Base-by-base conservation (phyloP, 2,329 filamentous ascomycete genomes). In the Elsinoe arachidis region DNA sequence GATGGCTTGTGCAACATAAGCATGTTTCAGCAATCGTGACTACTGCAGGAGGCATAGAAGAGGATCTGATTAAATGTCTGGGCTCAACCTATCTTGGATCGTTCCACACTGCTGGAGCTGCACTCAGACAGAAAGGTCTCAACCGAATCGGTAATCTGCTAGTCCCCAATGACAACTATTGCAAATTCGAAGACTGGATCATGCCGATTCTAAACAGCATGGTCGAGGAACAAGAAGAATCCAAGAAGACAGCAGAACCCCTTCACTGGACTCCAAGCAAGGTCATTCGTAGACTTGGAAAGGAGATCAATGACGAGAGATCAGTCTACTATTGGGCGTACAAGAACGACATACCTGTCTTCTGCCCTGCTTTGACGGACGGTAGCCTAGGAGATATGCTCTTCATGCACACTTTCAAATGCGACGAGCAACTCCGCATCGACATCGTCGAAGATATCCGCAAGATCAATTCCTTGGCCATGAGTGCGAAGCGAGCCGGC, bases 11-110 rank as follows among this genome's bases (percentile, higher is more conserved):
- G 44, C 82, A 97, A 74, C 90, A 99, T 75, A 86, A 85, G 61
- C 91, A 97, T 69, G 85, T 99, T 61, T 93, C 90, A 0, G 88
- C 87, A 63, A 89, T 99, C 66, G 93, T 99, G 60, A 96, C 93
- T 21, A 96, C 93, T 0, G 93, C 93, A 0, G 93, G 93, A 44
- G 93, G 93, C 52, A 83, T 99, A 55, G 93, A 99, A 72, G 93
- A 99, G 71, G 93, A 99, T 72, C 85, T 99, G 58, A 99, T 99
- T 80, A 99, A 99, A 76, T 99, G 93, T 66, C 84, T 99, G 2
- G 93, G 87, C 10, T 86, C 90, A 55, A 99, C 93, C 0, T 99
- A 96, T 72, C 84, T 97, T 68, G 89, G 90, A 44, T 85, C 88
- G 1, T 99, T 97, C 74, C 82, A 80, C 54, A 85, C 88, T 0